Evolutionary conservation across 345 rosid genomes (phyloP).

Genomic region (Xanthoceras sorbifolium): DNA sequence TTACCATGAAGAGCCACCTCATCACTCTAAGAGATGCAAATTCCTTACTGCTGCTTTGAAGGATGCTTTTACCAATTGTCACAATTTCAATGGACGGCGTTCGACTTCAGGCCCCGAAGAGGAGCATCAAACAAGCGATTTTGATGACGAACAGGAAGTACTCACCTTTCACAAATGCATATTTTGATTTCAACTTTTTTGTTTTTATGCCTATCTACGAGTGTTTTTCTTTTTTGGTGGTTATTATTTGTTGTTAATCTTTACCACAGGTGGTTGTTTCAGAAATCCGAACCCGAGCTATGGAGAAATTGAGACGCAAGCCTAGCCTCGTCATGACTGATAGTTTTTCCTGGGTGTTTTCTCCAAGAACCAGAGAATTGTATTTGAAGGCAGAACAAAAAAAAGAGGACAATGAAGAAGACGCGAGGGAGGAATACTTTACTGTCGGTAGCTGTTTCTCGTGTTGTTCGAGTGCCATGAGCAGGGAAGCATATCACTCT

Average conservation of each 20-base stretch:
- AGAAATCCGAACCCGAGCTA: constrained; percentile 64
- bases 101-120: constrained; percentile 41
- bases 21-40: constrained; percentile 46
- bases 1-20: constrained; percentile 48
- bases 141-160: constrained; percentile 57
- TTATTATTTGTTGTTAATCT: background rate
- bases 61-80: constrained; percentile 60
- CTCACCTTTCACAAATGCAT: background rate
- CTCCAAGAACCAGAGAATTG: constrained; percentile 30
- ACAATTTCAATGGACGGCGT: constrained; percentile 32
- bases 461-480: constrained; percentile 51
- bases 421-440: constrained; percentile 50
- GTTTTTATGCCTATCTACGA: background rate
- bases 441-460: constrained; percentile 72
- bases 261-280: constrained; percentile 59
- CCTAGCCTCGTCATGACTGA: constrained; percentile 39
- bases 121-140: constrained; percentile 34
- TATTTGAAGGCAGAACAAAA: constrained; percentile 16
- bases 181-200: background rate
- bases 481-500: constrained; percentile 58
- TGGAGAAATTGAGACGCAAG: constrained; percentile 74
- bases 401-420: constrained; percentile 29
- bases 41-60: constrained; percentile 46
- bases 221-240: background rate
- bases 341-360: constrained; percentile 47